phyloP scores from a whole-genome alignment of 1,139 yeast species.

The Hyphopichia pseudoburtonii region DNA sequence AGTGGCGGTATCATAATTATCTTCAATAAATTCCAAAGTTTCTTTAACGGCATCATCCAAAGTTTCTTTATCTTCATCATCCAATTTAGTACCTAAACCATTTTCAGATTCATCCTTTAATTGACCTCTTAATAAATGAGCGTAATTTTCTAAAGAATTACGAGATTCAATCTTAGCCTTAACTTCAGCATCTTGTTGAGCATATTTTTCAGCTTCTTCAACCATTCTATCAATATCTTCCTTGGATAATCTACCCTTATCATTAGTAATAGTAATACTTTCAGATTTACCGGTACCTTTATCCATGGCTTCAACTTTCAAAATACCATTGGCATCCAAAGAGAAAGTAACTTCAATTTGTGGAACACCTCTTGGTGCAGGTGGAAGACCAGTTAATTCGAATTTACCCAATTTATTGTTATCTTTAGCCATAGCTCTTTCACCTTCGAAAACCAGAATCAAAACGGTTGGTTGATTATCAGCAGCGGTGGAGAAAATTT shows the following conservation, averaged over 20 bases:
- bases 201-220: slow-evolving; percentile 88
- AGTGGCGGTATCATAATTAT: slow-evolving; percentile 82
- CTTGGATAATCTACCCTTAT: slow-evolving; percentile 93
- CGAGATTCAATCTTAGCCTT: slow-evolving; percentile 74
- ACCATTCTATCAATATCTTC: slow-evolving; percentile 94
- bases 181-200: slow-evolving; percentile 81
- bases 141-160: slow-evolving; percentile 51
- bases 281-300: slow-evolving; percentile 70
- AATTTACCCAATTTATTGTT: slow-evolving; percentile 47
- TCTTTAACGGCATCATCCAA: slow-evolving; percentile 86
- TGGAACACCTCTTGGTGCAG: slow-evolving; percentile 52
- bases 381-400: slow-evolving; percentile 49
- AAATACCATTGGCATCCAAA: slow-evolving; percentile 50
- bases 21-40: slow-evolving; percentile 84
- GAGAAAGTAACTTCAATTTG: slow-evolving; percentile 50
- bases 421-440: slow-evolving; percentile 48
- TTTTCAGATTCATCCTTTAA: slow-evolving; percentile 60
- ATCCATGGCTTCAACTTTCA: slow-evolving; percentile 47
- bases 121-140: slow-evolving; percentile 51
- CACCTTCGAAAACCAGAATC: slow-evolving; percentile 50
- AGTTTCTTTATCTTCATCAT: slow-evolving; percentile 90
- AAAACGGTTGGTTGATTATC: slow-evolving; percentile 50
- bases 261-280: slow-evolving; percentile 92
- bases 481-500: slow-evolving; percentile 48
- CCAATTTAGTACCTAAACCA: slow-evolving; percentile 73